Percentiles rank a stretch among this genome's conserved stretches.
Conservation (phyloP, 2,329 filamentous ascomycete species). For the Sarocladium strictum region DNA sequence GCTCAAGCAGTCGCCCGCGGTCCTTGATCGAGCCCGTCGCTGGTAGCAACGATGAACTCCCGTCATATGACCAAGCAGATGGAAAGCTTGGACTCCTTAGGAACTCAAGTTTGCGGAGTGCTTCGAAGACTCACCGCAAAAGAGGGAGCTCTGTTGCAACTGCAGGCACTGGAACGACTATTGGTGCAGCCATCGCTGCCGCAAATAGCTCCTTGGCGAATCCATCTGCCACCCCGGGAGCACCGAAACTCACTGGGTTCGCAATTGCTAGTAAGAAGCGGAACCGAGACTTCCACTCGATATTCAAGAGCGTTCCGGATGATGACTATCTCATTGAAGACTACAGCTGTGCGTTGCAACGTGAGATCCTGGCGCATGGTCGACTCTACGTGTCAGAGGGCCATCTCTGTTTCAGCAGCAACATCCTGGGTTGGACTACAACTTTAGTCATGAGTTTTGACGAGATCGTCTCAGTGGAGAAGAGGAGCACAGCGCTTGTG, state of each 20-base stretch:
- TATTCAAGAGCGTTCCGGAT: constrained; percentile 95
- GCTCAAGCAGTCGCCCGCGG: constrained; percentile 34
- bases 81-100: constrained; percentile 55
- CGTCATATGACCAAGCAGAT: constrained; percentile 51
- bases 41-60: constrained; percentile 47
- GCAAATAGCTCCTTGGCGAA: constrained; percentile 65
- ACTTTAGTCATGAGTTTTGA: constrained; percentile 98
- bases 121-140: constrained; percentile 58
- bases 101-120: constrained; percentile 62
- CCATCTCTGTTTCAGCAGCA: constrained; percentile 97
- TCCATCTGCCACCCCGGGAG: constrained; percentile 48
- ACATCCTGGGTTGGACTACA: constrained; percentile 96
- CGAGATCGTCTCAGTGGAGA: constrained; percentile 94
- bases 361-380: constrained; percentile 91
- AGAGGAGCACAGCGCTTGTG: constrained; percentile 88
- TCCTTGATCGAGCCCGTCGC: constrained; percentile 44
- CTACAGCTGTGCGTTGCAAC: constrained; percentile 92
- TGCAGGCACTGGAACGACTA: constrained; percentile 39
- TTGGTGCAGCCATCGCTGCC: constrained; percentile 67
- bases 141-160: constrained; percentile 76
- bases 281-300: constrained; percentile 87
- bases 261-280: constrained; percentile 94
- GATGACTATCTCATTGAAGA: constrained; percentile 98
- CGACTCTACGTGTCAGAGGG: constrained; percentile 94
- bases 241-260: constrained; percentile 84